Conservation (phyloP, 306 rosid genomes). For the Sesbania bispinosa region DNA sequence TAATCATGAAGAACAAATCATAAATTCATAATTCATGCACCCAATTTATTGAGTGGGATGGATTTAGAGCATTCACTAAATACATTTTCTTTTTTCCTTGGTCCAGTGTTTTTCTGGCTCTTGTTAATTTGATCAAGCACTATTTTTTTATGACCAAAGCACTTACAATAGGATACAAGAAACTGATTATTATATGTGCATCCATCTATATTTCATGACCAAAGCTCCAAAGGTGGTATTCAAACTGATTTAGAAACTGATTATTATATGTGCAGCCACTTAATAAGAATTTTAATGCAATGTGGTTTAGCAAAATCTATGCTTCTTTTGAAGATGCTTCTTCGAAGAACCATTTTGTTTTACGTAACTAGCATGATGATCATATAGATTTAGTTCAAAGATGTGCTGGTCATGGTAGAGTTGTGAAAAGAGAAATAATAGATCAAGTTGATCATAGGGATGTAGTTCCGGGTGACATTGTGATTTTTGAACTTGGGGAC, state of each 20-base stretch:
- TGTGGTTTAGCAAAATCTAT: slow-evolving; percentile 69
- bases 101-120: no score
- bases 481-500: slow-evolving; percentile 81
- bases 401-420: slow-evolving; percentile 86
- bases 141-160: no score
- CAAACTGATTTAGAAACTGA: slow-evolving; percentile 11
- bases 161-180: no score
- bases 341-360: slow-evolving; percentile 79
- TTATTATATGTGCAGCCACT: slow-evolving; percentile 12
- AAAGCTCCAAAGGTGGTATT: slow-evolving; percentile 56
- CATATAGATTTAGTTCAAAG: no score
- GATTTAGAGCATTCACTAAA: no score
- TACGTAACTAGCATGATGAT: slow-evolving; percentile 74
- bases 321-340: slow-evolving; percentile 76
- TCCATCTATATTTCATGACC: slow-evolving; percentile 48
- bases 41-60: no score
- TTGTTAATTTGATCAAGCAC: no score
- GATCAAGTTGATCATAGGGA: slow-evolving; percentile 89
- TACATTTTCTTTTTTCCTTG: no score
- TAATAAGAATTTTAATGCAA: slow-evolving; percentile 25
- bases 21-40: no score
- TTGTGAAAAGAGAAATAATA: slow-evolving; percentile 60
- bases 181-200: no score
- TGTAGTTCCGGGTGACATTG: slow-evolving; percentile 82
- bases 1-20: no score